A percentile compares a stretch with the other conserved stretches of the same genome.
phyloP scores from a whole-genome alignment of 2,329 filamentous ascomycete genomes.

The Falciphora oryzae region DNA sequence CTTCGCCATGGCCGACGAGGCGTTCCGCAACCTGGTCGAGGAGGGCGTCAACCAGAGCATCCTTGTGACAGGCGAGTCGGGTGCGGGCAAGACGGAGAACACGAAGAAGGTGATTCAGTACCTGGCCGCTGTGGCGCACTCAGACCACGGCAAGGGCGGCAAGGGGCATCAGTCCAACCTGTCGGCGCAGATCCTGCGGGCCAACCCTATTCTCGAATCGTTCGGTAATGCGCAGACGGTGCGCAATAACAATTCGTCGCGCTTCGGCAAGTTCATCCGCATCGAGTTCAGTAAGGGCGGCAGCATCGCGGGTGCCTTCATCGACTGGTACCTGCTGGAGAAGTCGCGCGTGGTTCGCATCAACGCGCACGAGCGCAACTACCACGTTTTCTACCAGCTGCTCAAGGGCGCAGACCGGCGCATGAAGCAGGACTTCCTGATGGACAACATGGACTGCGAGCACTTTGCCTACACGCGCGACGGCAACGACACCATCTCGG shows the following conservation, averaged over 20 bases:
- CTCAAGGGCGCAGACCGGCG: slow-evolving; percentile 72
- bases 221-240: slow-evolving; percentile 98
- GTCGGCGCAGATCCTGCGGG: slow-evolving; percentile 91
- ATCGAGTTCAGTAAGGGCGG: slow-evolving; percentile 89
- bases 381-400: slow-evolving; percentile 96
- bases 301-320: slow-evolving; percentile 90
- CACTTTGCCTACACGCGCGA: slow-evolving; percentile 89
- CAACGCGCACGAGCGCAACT: slow-evolving; percentile 85
- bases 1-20: slow-evolving; percentile 94
- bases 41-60: slow-evolving; percentile 97
- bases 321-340: slow-evolving; percentile 97
- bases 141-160: slow-evolving; percentile 60
- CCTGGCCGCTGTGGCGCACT: slow-evolving; percentile 84
- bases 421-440: slow-evolving; percentile 70
- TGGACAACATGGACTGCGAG: slow-evolving; percentile 69
- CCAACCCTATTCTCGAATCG: slow-evolving; percentile 94
- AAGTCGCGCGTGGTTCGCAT: slow-evolving; percentile 95
- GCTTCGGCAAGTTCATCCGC: slow-evolving; percentile 97
- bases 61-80: slow-evolving; percentile 94
- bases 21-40: slow-evolving; percentile 91
- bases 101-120: slow-evolving; percentile 99
- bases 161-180: slow-evolving; percentile 57
- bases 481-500: slow-evolving; percentile 85
- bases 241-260: slow-evolving; percentile 95
- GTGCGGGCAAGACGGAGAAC: slow-evolving; percentile 97